phyloP scores from a whole-genome alignment of 1,284 basidiomycete species.

The Rhodotorula sp. region DNA sequence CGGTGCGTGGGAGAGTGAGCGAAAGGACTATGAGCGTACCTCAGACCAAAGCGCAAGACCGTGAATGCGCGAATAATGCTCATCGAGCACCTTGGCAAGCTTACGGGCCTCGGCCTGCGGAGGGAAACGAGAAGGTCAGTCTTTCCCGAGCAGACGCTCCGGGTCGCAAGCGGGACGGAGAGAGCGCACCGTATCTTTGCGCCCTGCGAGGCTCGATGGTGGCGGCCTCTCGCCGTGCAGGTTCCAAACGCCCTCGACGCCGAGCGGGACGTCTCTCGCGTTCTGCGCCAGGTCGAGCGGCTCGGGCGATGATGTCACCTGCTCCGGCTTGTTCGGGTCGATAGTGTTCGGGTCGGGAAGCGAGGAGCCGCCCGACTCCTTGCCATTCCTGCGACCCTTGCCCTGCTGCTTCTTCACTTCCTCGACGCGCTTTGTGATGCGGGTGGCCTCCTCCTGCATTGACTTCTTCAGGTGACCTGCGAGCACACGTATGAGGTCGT shows the following conservation, averaged over 20 bases:
- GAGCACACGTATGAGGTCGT: rapidly evolving
- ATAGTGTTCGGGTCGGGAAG: not conserved
- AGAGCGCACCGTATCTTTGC: constrained; percentile 63
- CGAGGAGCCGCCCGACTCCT: not conserved
- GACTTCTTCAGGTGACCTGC: constrained; percentile 37
- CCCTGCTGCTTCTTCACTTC: constrained; percentile 14
- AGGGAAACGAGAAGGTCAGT: not conserved
- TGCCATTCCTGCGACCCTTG: not conserved
- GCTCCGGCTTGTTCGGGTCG: not conserved
- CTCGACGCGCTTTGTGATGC: constrained; percentile 30
- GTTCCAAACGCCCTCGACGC: constrained; percentile 58
- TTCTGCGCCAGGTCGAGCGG: constrained; percentile 9
- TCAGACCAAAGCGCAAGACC: constrained; percentile 34
- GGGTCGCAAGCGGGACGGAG: not conserved
- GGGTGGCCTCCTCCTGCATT: constrained; percentile 36
- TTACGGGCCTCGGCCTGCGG: constrained; percentile 29
- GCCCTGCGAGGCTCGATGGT: constrained; percentile 74
- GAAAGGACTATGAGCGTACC: constrained; percentile 18
- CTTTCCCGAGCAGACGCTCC: not conserved
- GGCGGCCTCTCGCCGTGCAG: constrained; percentile 72
- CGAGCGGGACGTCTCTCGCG: not conserved
- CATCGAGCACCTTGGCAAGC: constrained; percentile 37
- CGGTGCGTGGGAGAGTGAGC: not conserved
- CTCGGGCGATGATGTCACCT: constrained; percentile 28
- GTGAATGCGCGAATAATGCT: constrained; percentile 33